These are phyloP conservation scores for Phytophthora podocarpi DNA, from an alignment of 352 stramenopile species.

Conservation along the genomic window DNA sequence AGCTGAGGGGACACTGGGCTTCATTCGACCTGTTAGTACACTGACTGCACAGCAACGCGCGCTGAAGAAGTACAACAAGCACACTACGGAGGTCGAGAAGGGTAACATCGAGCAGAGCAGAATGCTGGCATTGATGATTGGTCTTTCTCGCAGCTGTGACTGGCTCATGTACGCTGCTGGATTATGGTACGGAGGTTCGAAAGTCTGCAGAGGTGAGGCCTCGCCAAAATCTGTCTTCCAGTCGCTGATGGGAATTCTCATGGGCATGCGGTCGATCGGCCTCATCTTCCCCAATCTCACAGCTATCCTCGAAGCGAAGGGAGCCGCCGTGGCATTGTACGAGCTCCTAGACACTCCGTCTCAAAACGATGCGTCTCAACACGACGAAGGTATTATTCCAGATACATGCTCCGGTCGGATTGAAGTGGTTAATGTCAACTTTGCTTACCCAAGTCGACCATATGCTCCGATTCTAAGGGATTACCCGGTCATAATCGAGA, in stretches of 20 bases:
- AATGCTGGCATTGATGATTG: constrained; percentile 9
- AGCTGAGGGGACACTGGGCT: constrained; percentile 48
- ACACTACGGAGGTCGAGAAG: constrained; percentile 25
- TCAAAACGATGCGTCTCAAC: constrained; percentile 47
- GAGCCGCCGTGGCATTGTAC: constrained; percentile 50
- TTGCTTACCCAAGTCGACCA: constrained; percentile 72
- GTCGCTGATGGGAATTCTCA: constrained; percentile 59
- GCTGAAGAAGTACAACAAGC: constrained; percentile 40
- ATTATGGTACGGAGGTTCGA: constrained; percentile 58
- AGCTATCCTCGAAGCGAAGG: constrained; percentile 52
- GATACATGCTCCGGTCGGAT: constrained; percentile 41
- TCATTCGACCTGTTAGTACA: constrained; percentile 47
- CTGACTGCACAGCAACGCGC: constrained; percentile 40
- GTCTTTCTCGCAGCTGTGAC: constrained; percentile 36
- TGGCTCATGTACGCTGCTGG: constrained; percentile 50
- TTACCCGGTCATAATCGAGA: constrained; percentile 44
- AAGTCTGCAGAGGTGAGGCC: constrained; percentile 36
- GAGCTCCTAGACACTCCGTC: constrained; percentile 57
- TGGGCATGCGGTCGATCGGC: constrained; percentile 46
- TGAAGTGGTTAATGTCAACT: constrained; percentile 54
- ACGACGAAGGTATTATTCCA: constrained; percentile 34
- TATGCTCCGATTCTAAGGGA: constrained; percentile 34
- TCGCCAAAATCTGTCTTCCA: constrained; percentile 48
- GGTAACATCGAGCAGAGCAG: background rate
- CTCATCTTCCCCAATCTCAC: constrained; percentile 63